Base-by-base conservation (phyloP, 495 filamentous ascomycete genomes). In the Oleoguttula mirabilis region DNA sequence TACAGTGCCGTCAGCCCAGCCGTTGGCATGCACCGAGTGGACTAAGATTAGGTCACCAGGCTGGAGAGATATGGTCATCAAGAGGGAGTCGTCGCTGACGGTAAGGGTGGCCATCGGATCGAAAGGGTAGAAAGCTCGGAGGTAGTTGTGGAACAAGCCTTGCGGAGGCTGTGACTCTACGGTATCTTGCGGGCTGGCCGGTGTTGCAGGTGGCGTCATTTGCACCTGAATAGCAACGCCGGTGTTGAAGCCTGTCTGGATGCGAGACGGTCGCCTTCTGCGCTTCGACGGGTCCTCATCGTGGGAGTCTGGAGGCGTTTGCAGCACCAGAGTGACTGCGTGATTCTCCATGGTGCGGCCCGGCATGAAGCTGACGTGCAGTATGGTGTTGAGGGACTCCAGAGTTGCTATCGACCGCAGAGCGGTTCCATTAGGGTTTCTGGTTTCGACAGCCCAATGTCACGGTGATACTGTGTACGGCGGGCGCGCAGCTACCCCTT, bases 1-100 rank as follows among this genome's bases (percentile, higher is more conserved):
- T 32, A 94, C 68, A n/a, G 92, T 99, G 30, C 92, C 92, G 61
- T 99, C 92, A 30, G 90, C 92, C 92, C 92, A 99, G 54, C 92
- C 92, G 66, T 94, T 99, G 36, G 84, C 86, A 64, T 99, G 92
- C 51, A 99, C 82, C 11, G 90, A 94, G 61, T 99, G 92, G 24
- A 99, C 79, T 42, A 99, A 62, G 38, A 99, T 83, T 17, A 99
- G 74, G 52, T 96, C 92, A 39, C 90, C 92, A 51, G 81, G 75
- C 51, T 85, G 83, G 22, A 99, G 69, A 4, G 86, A 84, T 7
- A 94, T 62, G 15, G 88, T 95, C 44, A 96, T 57, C 7, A 60
- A 56, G 3, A 55, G 55, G 21, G 56, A 51, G 11, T 64, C 83
- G 10, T 62, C 82, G 7, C 84, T 88, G 15, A 82, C 71, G 11